Evolutionary conservation across 2,329 filamentous ascomycete species (phyloP).

Genomic region (Didymella lethalis): DNA sequence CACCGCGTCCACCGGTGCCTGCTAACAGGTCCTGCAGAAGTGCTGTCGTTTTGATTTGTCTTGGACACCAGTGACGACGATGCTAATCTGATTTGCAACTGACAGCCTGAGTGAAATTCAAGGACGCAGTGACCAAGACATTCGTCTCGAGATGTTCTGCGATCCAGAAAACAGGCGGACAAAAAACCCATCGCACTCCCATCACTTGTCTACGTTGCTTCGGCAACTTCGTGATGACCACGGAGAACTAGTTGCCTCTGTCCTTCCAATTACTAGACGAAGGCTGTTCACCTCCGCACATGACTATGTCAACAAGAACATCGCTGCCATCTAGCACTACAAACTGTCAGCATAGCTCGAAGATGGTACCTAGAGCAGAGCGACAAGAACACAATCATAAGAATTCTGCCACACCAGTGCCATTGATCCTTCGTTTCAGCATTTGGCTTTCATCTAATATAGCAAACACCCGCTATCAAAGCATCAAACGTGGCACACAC

Average conservation of each 20-base stretch:
- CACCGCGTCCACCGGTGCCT: constrained; percentile 25
- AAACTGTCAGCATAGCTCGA: not conserved
- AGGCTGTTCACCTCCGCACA: not conserved
- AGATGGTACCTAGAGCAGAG: too few relatives aligned
- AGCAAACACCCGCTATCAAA: constrained; percentile 5
- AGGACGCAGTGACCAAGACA: not conserved
- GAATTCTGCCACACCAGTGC: not conserved
- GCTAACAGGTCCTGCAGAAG: constrained; percentile 13
- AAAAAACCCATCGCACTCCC: not conserved
- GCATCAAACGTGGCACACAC: not conserved
- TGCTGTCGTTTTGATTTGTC: constrained; percentile 1
- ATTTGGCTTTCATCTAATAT: not conserved
- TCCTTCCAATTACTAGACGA: too few relatives aligned
- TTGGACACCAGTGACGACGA: too few relatives aligned
- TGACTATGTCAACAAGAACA: not conserved
- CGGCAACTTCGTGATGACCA: not conserved
- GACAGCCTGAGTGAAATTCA: not conserved
- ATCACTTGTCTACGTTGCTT: not conserved
- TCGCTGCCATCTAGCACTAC: not conserved
- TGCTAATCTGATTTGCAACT: too few relatives aligned
- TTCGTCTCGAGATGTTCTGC: not conserved
- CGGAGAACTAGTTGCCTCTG: not conserved
- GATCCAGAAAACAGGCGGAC: not conserved
- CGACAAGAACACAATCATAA: too few relatives aligned
- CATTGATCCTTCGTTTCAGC: not conserved